These are phyloP conservation scores for Murraya koenigii DNA, from an alignment of 345 rosid species.

Conservation along the genomic window DNA sequence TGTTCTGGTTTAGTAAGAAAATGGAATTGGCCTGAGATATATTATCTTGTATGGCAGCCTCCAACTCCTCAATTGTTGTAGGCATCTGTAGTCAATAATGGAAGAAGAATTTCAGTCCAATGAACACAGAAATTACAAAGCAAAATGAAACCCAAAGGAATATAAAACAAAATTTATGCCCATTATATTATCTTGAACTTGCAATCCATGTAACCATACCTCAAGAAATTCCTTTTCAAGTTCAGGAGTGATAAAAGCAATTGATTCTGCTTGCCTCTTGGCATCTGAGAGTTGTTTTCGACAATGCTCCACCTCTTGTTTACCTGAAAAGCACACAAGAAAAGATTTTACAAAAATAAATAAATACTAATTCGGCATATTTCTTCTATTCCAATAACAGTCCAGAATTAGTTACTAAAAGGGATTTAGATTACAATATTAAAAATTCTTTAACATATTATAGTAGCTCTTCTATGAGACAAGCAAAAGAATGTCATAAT, in stretches of 20 bases:
- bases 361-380: neutral
- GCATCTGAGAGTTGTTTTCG: constrained; percentile 57
- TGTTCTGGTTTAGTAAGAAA: constrained; percentile 74
- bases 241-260: constrained; percentile 73
- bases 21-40: constrained; percentile 82
- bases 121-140: neutral
- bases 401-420: neutral
- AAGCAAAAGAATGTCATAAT: neutral
- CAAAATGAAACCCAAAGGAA: neutral
- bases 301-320: constrained; percentile 55
- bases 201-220: constrained; percentile 32
- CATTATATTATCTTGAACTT: neutral
- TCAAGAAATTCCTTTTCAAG: constrained; percentile 73
- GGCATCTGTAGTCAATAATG: constrained; percentile 47
- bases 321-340: constrained; percentile 38
- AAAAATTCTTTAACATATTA: neutral
- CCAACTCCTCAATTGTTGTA: constrained; percentile 79
- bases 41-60: constrained; percentile 85
- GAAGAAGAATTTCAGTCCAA: neutral
- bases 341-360: constrained; percentile 6
- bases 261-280: constrained; percentile 77
- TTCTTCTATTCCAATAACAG: neutral
- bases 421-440: neutral
- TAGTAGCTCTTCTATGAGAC: neutral
- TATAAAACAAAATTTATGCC: neutral